Evolutionary conservation across 2,329 filamentous ascomycete genomes (phyloP), one percentile per base, ranked within the genome.

Genomic region (Pestalotiopsis sp.): DNA sequence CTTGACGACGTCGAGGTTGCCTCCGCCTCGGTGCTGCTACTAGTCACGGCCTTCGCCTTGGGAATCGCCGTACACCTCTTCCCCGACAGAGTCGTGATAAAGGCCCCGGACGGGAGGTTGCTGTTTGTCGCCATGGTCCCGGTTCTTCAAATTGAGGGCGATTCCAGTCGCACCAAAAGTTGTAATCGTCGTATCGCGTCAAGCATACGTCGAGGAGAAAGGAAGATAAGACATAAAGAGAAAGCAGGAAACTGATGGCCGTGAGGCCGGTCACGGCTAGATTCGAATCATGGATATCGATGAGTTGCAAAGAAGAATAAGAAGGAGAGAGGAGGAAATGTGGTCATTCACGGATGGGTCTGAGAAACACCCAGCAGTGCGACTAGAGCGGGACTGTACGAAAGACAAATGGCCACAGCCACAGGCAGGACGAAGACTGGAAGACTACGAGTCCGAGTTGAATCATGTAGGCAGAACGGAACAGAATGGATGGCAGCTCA

Each of bases 21-120:
- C 52, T 68, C 71, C 68, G 68, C 73, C 56, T 68, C 68, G 66
- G 65, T 67, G 64, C 70, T 52, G 66, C 66, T 67, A 64, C 70
- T 52, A 52, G 17, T 70, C 67, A 57, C 72, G 61, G 72, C 69
- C 60, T 72, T 69, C 27, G 68, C 71, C 73, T 76, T 84, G 62
- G 85, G 86, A 71, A 88, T 80, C 70, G 84, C 86, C 73, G 87
- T 88, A 80, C 87, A 88, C 77, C 82, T 82, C 76, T 82, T 84
- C 65, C 85, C 85, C 68, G 82, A 77, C 67, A 87, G 80, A 63
- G 77, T 83, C 67, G 85, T 88, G 68, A 86, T 81, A 70, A 84
- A 83, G 69, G 83, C 82, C 75, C 84, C 83, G 74, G 78, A 76
- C 71, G 80, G 81, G 76, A 86, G 81, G 75, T 77, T 80, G 67